Evolutionary conservation across 768 basidiomycete genomes (phyloP).

Genomic region (Phallus indusiatus): DNA sequence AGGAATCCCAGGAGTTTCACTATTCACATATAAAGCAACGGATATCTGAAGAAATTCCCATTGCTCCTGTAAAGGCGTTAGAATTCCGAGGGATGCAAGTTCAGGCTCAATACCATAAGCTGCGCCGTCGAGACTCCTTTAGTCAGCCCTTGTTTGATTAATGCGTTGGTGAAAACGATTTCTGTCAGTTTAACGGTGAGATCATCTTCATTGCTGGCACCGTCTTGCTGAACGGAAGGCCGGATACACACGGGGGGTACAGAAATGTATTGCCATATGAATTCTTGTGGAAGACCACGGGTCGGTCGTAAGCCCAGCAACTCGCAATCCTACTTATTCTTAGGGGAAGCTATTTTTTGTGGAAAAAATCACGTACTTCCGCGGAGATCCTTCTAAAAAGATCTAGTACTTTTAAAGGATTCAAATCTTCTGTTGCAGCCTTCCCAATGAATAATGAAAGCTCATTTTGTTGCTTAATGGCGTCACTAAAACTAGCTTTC

Average conservation of each 20-base stretch:
- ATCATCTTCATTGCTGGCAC: conserved; percentile 97
- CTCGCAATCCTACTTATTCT: conserved; percentile 71
- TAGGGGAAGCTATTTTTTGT: not conserved
- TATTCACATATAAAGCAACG: conserved; percentile 97
- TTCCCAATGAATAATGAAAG: conserved; percentile 76
- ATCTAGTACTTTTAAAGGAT: conserved; percentile 88
- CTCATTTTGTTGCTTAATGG: conserved; percentile 82
- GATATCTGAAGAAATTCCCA: conserved; percentile 96
- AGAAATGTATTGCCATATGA: conserved; percentile 97
- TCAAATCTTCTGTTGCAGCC: conserved; percentile 86
- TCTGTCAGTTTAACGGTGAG: conserved; percentile 95
- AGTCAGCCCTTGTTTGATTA: conserved; percentile 82
- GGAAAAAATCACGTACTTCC: conserved; percentile 43
- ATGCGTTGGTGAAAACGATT: conserved; percentile 88
- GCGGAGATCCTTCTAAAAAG: conserved; percentile 88
- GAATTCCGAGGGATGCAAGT: not conserved
- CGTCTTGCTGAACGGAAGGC: conserved; percentile 95
- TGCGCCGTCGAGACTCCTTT: conserved; percentile 84
- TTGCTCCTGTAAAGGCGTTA: conserved; percentile 59
- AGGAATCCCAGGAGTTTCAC: conserved; percentile 88
- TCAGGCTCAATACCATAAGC: conserved; percentile 56
- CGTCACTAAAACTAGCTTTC: conserved; percentile 71
- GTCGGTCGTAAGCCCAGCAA: conserved; percentile 82
- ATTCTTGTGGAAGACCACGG: conserved; percentile 90
- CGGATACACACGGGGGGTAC: conserved; percentile 97